Percentiles rank a stretch among this genome's conserved stretches.
Conservation (phyloP, 1,284 basidiomycete species). For the Schizophyllum amplum region DNA sequence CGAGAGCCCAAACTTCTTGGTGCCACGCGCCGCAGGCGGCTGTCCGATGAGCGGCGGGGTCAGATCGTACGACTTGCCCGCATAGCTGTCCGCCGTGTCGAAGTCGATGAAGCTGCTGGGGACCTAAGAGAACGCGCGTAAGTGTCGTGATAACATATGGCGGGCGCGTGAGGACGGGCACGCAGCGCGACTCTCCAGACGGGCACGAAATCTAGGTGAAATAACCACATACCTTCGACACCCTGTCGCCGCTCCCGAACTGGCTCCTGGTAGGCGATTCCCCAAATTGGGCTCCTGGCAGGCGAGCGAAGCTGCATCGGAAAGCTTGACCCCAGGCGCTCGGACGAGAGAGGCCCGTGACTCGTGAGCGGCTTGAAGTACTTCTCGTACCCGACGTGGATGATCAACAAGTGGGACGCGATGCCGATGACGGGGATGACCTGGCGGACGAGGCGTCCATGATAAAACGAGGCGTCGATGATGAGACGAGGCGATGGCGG, state of each 20-base stretch:
- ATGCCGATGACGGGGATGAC: conserved; percentile 1
- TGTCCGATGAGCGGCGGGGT: background rate
- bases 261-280: no score
- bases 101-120: background rate
- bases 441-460: background rate
- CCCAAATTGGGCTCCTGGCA: background rate
- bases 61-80: background rate
- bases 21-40: background rate
- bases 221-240: background rate
- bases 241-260: background rate
- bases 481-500: no score
- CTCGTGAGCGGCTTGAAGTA: background rate
- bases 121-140: background rate
- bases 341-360: background rate
- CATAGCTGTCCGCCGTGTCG: background rate
- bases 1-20: background rate
- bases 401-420: background rate
- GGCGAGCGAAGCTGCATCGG: background rate
- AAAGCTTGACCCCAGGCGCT: background rate
- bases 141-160: background rate
- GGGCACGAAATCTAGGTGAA: background rate
- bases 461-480: background rate
- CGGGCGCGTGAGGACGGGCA: background rate
- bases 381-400: background rate
- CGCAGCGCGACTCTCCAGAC: background rate